A percentile compares a stretch with the other conserved stretches of the same genome.
Conservation (phyloP, 192 early-diverging fungal species). For the Podila epicladia region DNA sequence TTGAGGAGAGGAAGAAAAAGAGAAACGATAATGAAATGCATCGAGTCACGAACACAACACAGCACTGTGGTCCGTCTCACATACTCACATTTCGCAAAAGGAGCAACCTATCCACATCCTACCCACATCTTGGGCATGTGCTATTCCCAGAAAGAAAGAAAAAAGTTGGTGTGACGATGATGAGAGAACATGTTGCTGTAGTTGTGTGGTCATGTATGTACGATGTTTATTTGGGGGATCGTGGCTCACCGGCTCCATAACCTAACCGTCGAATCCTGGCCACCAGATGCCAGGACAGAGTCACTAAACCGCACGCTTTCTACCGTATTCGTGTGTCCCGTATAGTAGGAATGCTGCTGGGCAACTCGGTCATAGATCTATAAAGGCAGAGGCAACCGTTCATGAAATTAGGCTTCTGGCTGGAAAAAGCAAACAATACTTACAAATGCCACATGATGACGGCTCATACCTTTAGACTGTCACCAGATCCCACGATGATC, state of each 20-base stretch:
- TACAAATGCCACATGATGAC: not conserved
- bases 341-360: conserved; percentile 68
- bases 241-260: conserved; percentile 66
- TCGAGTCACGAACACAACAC: not conserved
- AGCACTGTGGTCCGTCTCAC: not conserved
- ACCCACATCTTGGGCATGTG: not conserved
- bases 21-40: not conserved
- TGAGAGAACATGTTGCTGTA: not conserved
- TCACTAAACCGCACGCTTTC: conserved; percentile 57
- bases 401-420: not conserved
- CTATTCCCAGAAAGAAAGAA: not conserved
- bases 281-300: conserved; percentile 66
- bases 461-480: conserved; percentile 48
- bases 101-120: no score
- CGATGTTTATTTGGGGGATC: not conserved
- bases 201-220: no score
- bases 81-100: not conserved
- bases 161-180: not conserved
- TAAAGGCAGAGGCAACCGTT: not conserved
- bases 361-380: conserved; percentile 69
- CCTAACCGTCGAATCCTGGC: conserved; percentile 69
- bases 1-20: not conserved
- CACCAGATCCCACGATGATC: conserved; percentile 64
- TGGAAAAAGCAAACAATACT: not conserved
- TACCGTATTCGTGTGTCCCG: conserved; percentile 56